These are phyloP conservation scores for Panicum miliaceum DNA, from an alignment of 176 grass and related monocot species.

Conservation along the genomic window DNA sequence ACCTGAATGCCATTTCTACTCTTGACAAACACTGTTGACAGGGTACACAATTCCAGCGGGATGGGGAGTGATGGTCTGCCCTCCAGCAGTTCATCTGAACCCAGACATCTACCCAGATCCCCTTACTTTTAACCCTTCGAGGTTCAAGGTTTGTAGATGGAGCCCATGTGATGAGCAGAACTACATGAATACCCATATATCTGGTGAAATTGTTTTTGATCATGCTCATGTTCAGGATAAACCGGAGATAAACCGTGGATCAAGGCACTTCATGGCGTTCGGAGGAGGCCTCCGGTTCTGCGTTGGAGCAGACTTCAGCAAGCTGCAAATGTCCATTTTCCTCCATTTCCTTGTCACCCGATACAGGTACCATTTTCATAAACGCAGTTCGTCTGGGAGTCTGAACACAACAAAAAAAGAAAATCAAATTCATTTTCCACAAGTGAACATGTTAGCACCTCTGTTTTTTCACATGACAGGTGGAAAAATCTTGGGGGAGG, in stretches of 20 bases:
- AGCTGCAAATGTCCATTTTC: constrained; percentile 42
- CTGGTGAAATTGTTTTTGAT: background rate
- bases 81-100: constrained; percentile 62
- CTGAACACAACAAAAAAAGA: background rate
- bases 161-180: background rate
- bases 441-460: background rate
- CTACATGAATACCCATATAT: background rate
- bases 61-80: constrained; percentile 70
- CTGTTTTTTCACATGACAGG: constrained; percentile 23
- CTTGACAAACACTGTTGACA: constrained; percentile 20
- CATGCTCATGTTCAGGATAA: constrained; percentile 37
- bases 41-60: constrained; percentile 59
- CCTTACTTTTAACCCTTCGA: constrained; percentile 57
- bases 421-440: background rate
- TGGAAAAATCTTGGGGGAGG: constrained; percentile 48
- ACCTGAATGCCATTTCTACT: background rate
- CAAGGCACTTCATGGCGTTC: constrained; percentile 54
- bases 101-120: constrained; percentile 56
- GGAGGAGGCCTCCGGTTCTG: constrained; percentile 57
- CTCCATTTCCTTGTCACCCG: constrained; percentile 31
- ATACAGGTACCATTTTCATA: constrained; percentile 13
- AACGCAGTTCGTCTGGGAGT: background rate
- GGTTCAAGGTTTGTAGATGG: constrained; percentile 56
- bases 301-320: constrained; percentile 64
- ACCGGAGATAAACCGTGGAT: constrained; percentile 45